Evolutionary conservation across 2,329 filamentous ascomycete genomes (phyloP), one percentile per base, ranked within the genome.

Genomic region (Bisporella sp.): DNA sequence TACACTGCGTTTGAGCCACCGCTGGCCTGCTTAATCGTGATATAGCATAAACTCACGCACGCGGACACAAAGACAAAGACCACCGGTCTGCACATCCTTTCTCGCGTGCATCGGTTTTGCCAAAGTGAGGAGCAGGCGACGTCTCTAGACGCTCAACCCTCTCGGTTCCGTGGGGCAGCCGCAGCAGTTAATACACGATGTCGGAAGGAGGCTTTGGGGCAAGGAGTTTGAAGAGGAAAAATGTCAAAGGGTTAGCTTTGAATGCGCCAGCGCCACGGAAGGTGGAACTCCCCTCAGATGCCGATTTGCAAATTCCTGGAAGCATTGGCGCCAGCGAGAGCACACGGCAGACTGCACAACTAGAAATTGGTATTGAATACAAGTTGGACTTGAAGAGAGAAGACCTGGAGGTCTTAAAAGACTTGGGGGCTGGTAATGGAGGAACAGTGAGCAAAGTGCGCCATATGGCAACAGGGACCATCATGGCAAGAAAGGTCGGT

Each of bases 291-390:
- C 84, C 88, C 31, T 85, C 88, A 43, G 86, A 89, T 62, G 84
- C 82, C 53, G 87, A 85, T 64, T 67, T 76, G 44, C 81, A 83
- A 63, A 71, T 78, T 48, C 77, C 81, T 6, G 81, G 80, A 31
- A 75, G 79, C 53, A 81, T 82, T 63, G 71, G 69, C 48, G 6
- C 21, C 28, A 76, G 82, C 49, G 75, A 77, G 58, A 80, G 77
- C 57, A 50, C 73, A 70, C 73, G 72, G 49, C 75, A 78, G 57
- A 87, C 84, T 1, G 78, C 76, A 47, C 80, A 84, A 56, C 76
- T 99, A 44, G 92, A 99, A 72, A 97, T 99, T 64, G 93, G 93
- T 21, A 89, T 97, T 56, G 93, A 99, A 71, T 97, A 97, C 75
- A 91, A 92, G 66, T 74, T 97, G 45, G 90, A 99, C 66, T 74